Base-by-base conservation (phyloP, 768 basidiomycete species). In the Grammothele lineata region DNA sequence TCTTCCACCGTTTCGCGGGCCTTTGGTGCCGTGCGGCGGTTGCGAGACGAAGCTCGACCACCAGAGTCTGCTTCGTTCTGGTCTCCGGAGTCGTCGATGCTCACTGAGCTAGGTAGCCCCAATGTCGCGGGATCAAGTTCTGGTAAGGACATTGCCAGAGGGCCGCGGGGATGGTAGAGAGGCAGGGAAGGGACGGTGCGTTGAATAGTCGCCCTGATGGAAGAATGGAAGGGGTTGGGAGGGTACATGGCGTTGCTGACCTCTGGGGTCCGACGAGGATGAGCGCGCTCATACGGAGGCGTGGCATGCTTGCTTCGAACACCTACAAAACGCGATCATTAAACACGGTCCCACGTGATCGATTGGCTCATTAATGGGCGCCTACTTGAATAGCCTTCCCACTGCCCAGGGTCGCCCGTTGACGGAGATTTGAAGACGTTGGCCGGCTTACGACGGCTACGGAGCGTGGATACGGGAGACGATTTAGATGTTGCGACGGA, bases 161-260 rank as follows among this genome's bases (percentile, higher is more conserved):
- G 61, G 3, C 83, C 83, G 25, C 79, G 66, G 22, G 85, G 85
- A 58, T 86, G 85, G 57, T 86, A 86, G 37, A 87, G 64, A 18
- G 85, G 82, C 32, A 86, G 69, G 38, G 45, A 49, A 17, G 45
- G 56, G 3, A 38, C 35, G 35, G 26, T 40, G 37, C 43, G 50
- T 38, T 48, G 47, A 27, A 43, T 40, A 24, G 45, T 43, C 17
- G 42, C 32, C 23, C 39, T 44, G 8, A 35, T 22, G 2, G 35
- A 33, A n/a, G 3, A 32, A 34, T 26, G 30, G 27, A 21, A 40
- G 30, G 18, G 36, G 48, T 12, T 30, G 0, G 44, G 46, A 17
- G 40, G 42, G 0, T 43, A 40, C 27, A 35, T 6, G 3, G 47
- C 25, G 23, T 53, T 45, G 27, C 35, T 27, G 2, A 47, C 46